Conservation (phyloP, 1,284 basidiomycete genomes). For the Cutaneotrichosporon mucoides region DNA sequence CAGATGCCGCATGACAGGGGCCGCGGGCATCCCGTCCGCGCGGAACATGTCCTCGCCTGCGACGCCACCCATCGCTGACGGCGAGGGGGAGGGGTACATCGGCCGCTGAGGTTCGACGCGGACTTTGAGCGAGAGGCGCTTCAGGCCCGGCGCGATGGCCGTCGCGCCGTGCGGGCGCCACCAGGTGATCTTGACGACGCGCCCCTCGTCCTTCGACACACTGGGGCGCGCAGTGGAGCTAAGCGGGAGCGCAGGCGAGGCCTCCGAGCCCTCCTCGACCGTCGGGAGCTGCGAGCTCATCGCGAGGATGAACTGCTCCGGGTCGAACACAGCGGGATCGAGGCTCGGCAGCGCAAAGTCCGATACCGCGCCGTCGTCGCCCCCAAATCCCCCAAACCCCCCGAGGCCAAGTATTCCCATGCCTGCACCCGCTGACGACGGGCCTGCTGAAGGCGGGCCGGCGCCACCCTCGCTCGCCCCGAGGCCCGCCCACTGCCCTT, state of each 20-base stretch:
- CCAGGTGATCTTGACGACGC: constrained; percentile 32
- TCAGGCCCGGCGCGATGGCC: constrained; percentile 28
- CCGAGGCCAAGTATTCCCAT: no score
- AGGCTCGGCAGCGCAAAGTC: neutral
- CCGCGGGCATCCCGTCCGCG: constrained; percentile 18
- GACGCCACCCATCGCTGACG: neutral
- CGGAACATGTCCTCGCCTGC: constrained; percentile 10
- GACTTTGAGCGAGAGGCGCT: constrained; percentile 30
- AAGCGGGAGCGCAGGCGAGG: neutral
- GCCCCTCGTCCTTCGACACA: constrained; percentile 4
- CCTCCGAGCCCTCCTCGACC: constrained; percentile 19
- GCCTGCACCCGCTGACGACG: no score
- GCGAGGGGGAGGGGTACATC: neutral
- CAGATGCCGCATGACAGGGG: constrained; percentile 24
- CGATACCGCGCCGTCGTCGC: neutral
- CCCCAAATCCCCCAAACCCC: no score
- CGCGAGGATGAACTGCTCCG: constrained; percentile 27
- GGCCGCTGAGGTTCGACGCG: constrained; percentile 14
- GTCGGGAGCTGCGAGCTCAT: constrained; percentile 24
- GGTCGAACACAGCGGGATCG: constrained; percentile 14
- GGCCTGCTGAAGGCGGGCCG: no score
- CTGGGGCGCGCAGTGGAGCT: neutral
- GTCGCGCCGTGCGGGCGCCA: constrained; percentile 36
- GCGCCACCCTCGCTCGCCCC: no score
- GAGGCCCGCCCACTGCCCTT: no score